These are phyloP conservation scores for Cutaneotrichosporon spelunceum DNA, from an alignment of 1,284 basidiomycete species.

Conservation along the genomic window DNA sequence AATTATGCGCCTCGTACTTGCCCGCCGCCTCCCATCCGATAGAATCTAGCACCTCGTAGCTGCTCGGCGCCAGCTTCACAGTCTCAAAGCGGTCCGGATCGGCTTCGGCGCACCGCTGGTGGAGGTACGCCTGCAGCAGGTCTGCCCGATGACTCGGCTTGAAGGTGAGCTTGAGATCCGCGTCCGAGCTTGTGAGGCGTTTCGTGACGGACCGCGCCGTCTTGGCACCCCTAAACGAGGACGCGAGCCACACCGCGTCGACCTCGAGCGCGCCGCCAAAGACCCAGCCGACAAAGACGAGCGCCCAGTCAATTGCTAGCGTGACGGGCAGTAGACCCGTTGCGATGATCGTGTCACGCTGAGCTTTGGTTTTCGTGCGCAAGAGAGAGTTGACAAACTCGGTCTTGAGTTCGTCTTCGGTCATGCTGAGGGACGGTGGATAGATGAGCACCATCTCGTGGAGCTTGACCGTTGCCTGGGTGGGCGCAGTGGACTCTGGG, in stretches of 20 bases:
- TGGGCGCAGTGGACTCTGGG: constrained; percentile 4
- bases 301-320: constrained; percentile 22
- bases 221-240: constrained; percentile 24
- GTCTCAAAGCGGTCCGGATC: constrained; percentile 12
- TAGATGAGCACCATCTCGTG: constrained; percentile 28
- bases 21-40: constrained; percentile 22
- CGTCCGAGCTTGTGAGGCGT: constrained; percentile 16
- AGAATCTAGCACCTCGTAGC: constrained; percentile 17
- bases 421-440: constrained; percentile 18
- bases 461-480: constrained; percentile 15
- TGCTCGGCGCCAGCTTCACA: constrained; percentile 11
- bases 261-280: constrained; percentile 27
- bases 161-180: constrained; percentile 14
- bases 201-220: constrained; percentile 23
- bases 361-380: constrained; percentile 26
- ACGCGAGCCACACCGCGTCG: constrained; percentile 25
- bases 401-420: constrained; percentile 17
- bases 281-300: constrained; percentile 27
- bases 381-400: constrained; percentile 26
- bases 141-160: constrained; percentile 7
- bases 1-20: constrained; percentile 15
- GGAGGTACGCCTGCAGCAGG: constrained; percentile 15
- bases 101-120: constrained; percentile 8
- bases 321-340: constrained; percentile 12
- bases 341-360: constrained; percentile 28